Percentiles rank a stretch among this genome's conserved stretches.
Conservation (phyloP, 768 basidiomycete species). For the Mycena maculata region DNA sequence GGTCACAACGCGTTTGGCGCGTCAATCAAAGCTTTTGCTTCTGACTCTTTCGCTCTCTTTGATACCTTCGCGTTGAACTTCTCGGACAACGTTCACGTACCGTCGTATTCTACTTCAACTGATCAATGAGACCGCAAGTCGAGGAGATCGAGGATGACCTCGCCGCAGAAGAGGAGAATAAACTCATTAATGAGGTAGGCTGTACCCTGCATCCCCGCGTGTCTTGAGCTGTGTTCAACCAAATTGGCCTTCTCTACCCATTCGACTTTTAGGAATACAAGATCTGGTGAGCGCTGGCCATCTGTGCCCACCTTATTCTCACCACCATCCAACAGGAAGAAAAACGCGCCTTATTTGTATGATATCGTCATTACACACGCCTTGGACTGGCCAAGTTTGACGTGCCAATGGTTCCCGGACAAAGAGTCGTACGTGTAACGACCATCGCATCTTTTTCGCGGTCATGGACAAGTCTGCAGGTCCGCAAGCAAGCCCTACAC, state of each 20-base stretch:
- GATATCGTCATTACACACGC: slow-evolving; percentile 98
- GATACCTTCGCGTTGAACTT: neutral
- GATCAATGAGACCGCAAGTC: slow-evolving; percentile 59
- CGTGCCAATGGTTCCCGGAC: slow-evolving; percentile 99
- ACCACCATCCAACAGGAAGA: slow-evolving; percentile 71
- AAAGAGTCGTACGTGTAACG: slow-evolving; percentile 84
- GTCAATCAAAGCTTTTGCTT: too few relatives aligned
- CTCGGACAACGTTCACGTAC: neutral
- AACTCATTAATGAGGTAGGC: slow-evolving; percentile 85
- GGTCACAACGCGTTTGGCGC: too few relatives aligned
- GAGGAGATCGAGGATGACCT: slow-evolving; percentile 86
- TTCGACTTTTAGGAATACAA: slow-evolving; percentile 75
- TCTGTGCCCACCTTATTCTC: slow-evolving; percentile 1
- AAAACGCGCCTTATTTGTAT: slow-evolving; percentile 97
- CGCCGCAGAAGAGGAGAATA: slow-evolving; percentile 88
- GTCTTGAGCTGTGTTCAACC: neutral
- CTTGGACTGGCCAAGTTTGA: slow-evolving; percentile 96
- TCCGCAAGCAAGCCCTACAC: slow-evolving; percentile 95
- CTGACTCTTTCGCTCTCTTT: too few relatives aligned
- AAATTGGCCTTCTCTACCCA: slow-evolving; percentile 3
- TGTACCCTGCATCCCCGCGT: slow-evolving; percentile 31
- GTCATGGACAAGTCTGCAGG: slow-evolving; percentile 52
- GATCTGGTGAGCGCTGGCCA: slow-evolving; percentile 66
- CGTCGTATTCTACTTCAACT: neutral
- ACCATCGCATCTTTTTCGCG: neutral